Base-by-base conservation (phyloP, 108 stramenopile species). In the Skeletonema potamos region DNA sequence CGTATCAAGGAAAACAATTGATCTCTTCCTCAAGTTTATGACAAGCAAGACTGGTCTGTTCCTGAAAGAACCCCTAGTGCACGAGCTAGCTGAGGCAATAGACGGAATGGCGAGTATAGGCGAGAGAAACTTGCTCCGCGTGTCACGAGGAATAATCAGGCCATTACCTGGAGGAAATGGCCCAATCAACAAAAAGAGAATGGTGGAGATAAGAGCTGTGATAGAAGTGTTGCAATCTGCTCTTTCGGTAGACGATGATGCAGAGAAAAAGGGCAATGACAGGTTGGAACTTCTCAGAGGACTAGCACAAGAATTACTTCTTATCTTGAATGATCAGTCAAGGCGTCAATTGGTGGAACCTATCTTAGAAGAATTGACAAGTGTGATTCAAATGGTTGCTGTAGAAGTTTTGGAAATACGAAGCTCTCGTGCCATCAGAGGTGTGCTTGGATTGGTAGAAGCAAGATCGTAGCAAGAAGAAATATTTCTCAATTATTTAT, bases 31-130 rank as follows among this genome's bases (percentile, higher is more conserved):
- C 44, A 79, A 78, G 54, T 95, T 91, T 65, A 82, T 95, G 68
- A 91, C 89, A 20, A 90, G 89, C 67, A 76, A 86, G 54, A 82
- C 92, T 27, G 94, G 94, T 27, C 44, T 90, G 7, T 95, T 95
- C 62, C 59, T 95, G 54, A 92, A 91, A 70, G 84, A 86, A 59
- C 94, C 94, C 10, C 76, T 95, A 27, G 88, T 92, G 18, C 90
- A 89, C 44, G 94, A 95, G 66, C 70, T 95, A 5, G 89, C 90
- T 28, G 87, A 91, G 64, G 84, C 89, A 1, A 87, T 95, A 67
- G 92, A 95, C 69, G 88, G 94, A 0, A 88, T 90, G 84, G 92
- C 92, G 10, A 93, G 92, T 72, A 88, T 91, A 32, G 88, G 89
- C 8, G 92, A 93, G 72, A 85, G 80, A 24, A 85, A 87, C 58